Evolutionary conservation across 148 eudicot genomes (phyloP).

Genomic region (Pouteria glomerata): DNA sequence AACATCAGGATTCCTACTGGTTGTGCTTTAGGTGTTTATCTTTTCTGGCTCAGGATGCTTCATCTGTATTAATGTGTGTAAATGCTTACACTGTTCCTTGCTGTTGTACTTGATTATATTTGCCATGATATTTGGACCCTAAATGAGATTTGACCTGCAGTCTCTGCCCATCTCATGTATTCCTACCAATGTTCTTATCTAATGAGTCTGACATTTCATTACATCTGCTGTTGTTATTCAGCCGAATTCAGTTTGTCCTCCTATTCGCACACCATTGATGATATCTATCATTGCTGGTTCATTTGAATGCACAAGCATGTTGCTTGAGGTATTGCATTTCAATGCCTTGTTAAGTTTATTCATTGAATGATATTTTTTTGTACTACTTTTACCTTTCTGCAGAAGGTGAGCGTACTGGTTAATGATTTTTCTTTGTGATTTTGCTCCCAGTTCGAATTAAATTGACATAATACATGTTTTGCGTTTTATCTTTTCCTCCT

Average conservation of each 20-base stretch:
- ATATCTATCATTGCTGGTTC: conserved; percentile 13
- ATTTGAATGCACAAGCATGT: conserved; percentile 13
- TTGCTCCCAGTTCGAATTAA: neutral
- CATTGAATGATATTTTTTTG: neutral
- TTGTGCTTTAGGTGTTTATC: neutral
- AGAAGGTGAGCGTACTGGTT: neutral
- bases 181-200: neutral
- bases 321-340: conserved; percentile 20
- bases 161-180: too few relatives aligned
- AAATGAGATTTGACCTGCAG: too few relatives aligned
- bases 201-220: neutral
- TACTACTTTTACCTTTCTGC: neutral
- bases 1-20: neutral
- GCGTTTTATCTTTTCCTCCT: neutral
- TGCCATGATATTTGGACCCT: too few relatives aligned
- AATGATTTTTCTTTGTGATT: neutral
- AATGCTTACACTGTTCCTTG: too few relatives aligned
- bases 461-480: neutral
- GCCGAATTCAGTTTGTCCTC: conserved; percentile 15
- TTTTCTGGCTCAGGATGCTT: too few relatives aligned
- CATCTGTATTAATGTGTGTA: too few relatives aligned
- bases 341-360: neutral
- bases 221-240: neutral
- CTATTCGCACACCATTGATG: conserved; percentile 10
- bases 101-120: too few relatives aligned